These are phyloP conservation scores for Picochlorum sp. DNA, from an alignment of 139 green algal genomes.

Conservation along the genomic window DNA sequence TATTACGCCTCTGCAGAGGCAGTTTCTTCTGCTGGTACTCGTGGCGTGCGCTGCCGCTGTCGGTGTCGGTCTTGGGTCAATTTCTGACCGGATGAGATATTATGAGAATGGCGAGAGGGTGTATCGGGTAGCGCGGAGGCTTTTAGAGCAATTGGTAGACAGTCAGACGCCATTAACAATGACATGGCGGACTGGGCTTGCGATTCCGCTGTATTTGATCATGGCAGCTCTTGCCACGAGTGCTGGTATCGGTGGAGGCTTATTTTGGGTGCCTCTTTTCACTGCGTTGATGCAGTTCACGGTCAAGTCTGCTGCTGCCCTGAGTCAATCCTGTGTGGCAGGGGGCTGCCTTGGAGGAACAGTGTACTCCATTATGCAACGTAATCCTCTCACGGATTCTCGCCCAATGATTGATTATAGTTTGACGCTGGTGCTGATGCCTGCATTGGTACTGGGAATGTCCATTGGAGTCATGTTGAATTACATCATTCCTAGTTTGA, in stretches of 20 bases:
- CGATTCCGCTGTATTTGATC: neutral
- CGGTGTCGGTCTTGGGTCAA: too few relatives aligned
- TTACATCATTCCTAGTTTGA: conserved; percentile 1
- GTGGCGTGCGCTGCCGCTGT: too few relatives aligned
- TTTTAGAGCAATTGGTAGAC: neutral
- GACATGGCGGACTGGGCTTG: conserved; percentile 1
- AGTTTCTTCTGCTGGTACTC: too few relatives aligned
- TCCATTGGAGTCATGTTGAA: conserved; percentile 11
- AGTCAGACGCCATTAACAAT: neutral
- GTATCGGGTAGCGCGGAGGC: neutral
- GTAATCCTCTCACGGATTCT: neutral
- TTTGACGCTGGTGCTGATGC: conserved; percentile 1
- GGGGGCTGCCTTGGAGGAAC: neutral
- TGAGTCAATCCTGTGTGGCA: conserved; percentile 8
- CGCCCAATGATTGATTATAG: conserved; percentile 7
- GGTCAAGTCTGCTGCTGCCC: conserved; percentile 6
- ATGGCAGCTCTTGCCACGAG: conserved; percentile 1
- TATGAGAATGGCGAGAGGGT: too few relatives aligned
- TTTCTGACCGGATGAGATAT: too few relatives aligned
- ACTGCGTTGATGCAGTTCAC: conserved; percentile 15
- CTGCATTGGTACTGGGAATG: conserved; percentile 10
- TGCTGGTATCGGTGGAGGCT: conserved; percentile 11
- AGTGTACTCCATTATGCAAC: neutral
- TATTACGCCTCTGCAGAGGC: too few relatives aligned
- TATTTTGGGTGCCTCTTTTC: conserved; percentile 14